Evolutionary conservation across 2,329 filamentous ascomycete species (phyloP), one percentile per base, ranked within the genome.

Genomic region (Bipolaris bicolor): DNA sequence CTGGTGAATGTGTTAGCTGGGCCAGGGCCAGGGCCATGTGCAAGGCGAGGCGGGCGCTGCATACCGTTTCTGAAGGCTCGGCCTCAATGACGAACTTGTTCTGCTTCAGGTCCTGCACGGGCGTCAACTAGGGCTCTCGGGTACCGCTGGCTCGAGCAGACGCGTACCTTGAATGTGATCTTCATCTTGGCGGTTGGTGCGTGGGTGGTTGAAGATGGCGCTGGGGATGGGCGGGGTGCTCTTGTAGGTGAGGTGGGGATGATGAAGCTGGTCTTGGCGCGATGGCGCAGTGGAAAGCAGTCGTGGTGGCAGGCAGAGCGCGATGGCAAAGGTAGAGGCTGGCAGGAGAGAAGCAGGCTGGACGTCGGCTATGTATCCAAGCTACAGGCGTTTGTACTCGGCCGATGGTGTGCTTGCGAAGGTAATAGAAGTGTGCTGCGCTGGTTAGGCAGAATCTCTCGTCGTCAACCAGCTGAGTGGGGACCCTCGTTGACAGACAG

Each of bases 41-140:
- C 26, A 29, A 55, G 63, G 54, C 60, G 52, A 51, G 62, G 65
- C 58, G 60, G 66, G 59, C 22, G 46, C 47, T 60, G 62, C 68
- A 72, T 88, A 97, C 93, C 78, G 91, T 90, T 77, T 97, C 93
- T 65, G 90, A 88, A 63, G 93, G 91, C 79, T 98, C 93, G 74
- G 92, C 91, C 69, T 98, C 94, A 83, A 99, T 90, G 74, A 89
- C 88, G 81, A 99, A 99, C 84, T 97, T 97, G 79, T 97, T 91
- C 80, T 98, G 95, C 84, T 97, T 98, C 74, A 99, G 86, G 83
- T 99, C 95, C 93, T 97, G 70, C 33, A 26, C 50, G 47, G 36
- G 39, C 68, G 61, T 76, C 16, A 74, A 70, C 59, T 59, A 34
- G 31, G 20, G 44, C 29, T 44, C 26, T 15, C 15, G 11, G n/a